Evolutionary conservation across 2,329 filamentous ascomycete species (phyloP).

Genomic region (Ophiobolus disseminans): DNA sequence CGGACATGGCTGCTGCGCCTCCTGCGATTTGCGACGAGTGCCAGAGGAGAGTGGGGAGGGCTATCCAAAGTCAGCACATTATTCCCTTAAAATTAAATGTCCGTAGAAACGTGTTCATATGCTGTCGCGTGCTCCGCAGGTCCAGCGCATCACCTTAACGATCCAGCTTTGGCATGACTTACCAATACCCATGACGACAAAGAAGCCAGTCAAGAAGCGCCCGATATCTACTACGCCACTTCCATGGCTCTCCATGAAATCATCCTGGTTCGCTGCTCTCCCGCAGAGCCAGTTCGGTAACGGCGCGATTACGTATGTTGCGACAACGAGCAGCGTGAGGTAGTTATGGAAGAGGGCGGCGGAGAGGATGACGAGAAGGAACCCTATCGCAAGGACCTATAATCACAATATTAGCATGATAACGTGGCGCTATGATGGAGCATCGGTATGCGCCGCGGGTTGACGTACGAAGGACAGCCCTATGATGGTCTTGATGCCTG

Average conservation of each 20-base stretch:
- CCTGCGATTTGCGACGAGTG: slow-evolving; percentile 83
- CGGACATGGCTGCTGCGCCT: slow-evolving; percentile 93
- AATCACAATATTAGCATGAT: slow-evolving; percentile 8
- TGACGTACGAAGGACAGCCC: slow-evolving; percentile 87
- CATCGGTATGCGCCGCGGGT: slow-evolving; percentile 23
- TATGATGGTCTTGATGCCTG: slow-evolving; percentile 98
- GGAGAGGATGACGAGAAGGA: slow-evolving; percentile 97
- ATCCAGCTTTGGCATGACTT: slow-evolving; percentile 53
- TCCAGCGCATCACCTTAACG: not conserved
- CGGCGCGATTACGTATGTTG: slow-evolving; percentile 91
- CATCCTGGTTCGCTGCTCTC: slow-evolving; percentile 88
- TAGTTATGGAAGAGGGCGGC: slow-evolving; percentile 95
- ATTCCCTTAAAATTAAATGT: not conserved
- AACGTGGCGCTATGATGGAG: not conserved
- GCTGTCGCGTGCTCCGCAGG: not conserved
- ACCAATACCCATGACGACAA: slow-evolving; percentile 98
- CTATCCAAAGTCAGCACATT: slow-evolving; percentile 57
- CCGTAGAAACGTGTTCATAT: not conserved
- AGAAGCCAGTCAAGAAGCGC: slow-evolving; percentile 90
- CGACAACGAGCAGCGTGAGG: slow-evolving; percentile 93
- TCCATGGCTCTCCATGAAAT: slow-evolving; percentile 87
- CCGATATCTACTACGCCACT: slow-evolving; percentile 91
- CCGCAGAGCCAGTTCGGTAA: slow-evolving; percentile 96
- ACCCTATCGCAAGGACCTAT: slow-evolving; percentile 92
- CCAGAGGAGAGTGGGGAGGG: slow-evolving; percentile 84